Percentiles rank a stretch among this genome's conserved stretches.
Conservation (phyloP, 78 protist genomes). For the Dictyostelium intermedium region DNA sequence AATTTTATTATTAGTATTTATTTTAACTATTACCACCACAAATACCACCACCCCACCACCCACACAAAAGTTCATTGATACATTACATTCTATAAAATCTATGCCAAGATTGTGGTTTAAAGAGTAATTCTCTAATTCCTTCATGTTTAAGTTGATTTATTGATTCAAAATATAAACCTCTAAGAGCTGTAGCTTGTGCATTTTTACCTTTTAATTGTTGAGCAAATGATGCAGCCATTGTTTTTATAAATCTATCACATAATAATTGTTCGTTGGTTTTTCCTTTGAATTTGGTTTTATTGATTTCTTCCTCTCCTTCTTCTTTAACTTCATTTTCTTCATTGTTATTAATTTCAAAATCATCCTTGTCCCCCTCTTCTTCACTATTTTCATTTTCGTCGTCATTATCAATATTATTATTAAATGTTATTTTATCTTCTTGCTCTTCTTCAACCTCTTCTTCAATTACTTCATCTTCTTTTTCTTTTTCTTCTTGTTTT, state of each 20-base stretch:
- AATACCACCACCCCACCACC: too few relatives aligned
- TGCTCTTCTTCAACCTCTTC: neutral
- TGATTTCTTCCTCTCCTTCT: neutral
- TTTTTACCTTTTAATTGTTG: slow-evolving; percentile 9
- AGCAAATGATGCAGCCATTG: slow-evolving; percentile 20
- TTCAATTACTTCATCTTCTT: neutral
- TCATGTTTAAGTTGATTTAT: slow-evolving; percentile 14
- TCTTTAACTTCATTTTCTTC: neutral
- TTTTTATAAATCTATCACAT: slow-evolving; percentile 31
- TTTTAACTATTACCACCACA: too few relatives aligned
- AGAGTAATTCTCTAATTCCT: slow-evolving; percentile 26
- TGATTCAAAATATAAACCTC: slow-evolving; percentile 42
- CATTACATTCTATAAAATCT: slow-evolving; percentile 15
- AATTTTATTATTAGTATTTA: neutral
- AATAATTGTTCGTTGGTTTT: slow-evolving; percentile 1
- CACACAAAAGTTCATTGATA: too few relatives aligned
- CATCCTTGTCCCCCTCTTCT: neutral
- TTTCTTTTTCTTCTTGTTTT: neutral
- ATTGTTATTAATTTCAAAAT: neutral
- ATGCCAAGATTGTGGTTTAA: slow-evolving; percentile 32
- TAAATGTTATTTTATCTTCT: neutral
- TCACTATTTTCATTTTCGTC: neutral
- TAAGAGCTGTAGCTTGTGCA: neutral
- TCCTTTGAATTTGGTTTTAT: neutral
- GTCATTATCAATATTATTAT: neutral